These are phyloP conservation scores for Astrothelium macrocarpum DNA, from an alignment of 495 filamentous ascomycete genomes.

Conservation along the genomic window DNA sequence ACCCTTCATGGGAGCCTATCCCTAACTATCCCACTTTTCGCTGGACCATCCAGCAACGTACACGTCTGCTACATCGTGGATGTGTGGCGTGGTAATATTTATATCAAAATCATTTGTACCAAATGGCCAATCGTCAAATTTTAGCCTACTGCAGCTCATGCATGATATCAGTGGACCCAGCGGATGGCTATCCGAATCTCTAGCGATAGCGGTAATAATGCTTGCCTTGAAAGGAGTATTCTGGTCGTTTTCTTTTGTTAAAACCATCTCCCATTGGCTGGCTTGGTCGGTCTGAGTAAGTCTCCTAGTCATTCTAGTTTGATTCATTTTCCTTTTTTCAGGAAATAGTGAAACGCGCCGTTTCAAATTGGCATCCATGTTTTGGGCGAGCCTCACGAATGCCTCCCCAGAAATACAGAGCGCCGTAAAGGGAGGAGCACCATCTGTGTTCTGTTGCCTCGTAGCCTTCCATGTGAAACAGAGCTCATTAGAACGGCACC, in stretches of 20 bases:
- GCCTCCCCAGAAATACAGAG: background rate
- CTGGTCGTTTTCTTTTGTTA: background rate
- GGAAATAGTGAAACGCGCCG: background rate
- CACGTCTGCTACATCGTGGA: background rate
- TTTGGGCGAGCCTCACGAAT: background rate
- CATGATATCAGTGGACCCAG: background rate
- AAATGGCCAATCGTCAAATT: background rate
- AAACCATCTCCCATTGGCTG: background rate
- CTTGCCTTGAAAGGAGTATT: background rate
- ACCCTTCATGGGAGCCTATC: no score
- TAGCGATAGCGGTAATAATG: background rate
- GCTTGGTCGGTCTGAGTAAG: no score
- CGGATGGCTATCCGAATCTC: background rate
- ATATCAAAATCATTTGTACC: background rate
- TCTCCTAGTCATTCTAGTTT: background rate
- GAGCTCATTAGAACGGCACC: background rate
- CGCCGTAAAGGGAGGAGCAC: background rate
- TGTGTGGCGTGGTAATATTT: background rate
- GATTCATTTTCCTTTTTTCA: background rate
- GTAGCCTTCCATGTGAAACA: background rate
- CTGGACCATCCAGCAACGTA: background rate
- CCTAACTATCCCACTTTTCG: no score
- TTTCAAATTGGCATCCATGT: background rate
- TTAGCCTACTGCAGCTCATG: background rate
- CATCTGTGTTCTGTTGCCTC: background rate